These are phyloP conservation scores for Amphicarpaea edgeworthii DNA, from an alignment of 306 rosid species.

Conservation along the genomic window DNA sequence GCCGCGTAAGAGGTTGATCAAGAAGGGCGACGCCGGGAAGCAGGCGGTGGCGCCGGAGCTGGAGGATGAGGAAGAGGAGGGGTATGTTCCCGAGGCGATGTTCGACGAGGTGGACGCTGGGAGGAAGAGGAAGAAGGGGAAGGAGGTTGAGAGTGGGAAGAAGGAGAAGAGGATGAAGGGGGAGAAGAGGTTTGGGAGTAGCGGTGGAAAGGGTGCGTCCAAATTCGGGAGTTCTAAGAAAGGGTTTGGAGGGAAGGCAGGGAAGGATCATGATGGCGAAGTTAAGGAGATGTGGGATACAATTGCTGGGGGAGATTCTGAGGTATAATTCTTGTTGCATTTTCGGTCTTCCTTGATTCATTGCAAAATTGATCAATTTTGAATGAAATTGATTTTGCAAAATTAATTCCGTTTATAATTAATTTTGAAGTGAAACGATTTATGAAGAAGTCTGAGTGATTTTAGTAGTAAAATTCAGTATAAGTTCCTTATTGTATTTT, in stretches of 20 bases:
- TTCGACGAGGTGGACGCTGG: conserved; percentile 52
- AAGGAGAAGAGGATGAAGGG: conserved; percentile 81
- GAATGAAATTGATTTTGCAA: not conserved
- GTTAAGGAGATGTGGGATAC: conserved; percentile 99
- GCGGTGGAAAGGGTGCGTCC: conserved; percentile 60
- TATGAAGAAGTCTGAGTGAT: not conserved
- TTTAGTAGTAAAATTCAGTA: not conserved
- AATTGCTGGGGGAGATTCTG: conserved; percentile 86
- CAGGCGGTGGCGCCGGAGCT: conserved; percentile 61
- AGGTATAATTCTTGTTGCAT: conserved; percentile 55
- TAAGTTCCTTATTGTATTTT: not conserved
- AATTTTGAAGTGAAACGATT: not conserved
- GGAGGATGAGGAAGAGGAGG: conserved; percentile 63
- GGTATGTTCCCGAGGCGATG: conserved; percentile 46
- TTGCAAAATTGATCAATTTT: not conserved
- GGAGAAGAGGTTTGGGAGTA: conserved; percentile 64
- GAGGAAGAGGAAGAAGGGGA: conserved; percentile 61
- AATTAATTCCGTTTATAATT: not conserved
- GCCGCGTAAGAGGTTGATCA: conserved; percentile 90
- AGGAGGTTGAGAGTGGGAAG: conserved; percentile 61
- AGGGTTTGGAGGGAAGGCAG: conserved; percentile 68
- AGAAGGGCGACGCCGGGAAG: conserved; percentile 63
- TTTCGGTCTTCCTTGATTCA: not conserved
- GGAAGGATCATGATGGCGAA: conserved; percentile 89
- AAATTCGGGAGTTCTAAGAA: conserved; percentile 60